Base-by-base conservation (phyloP, 106 monocot genomes). In the Acorus gramineus region DNA sequence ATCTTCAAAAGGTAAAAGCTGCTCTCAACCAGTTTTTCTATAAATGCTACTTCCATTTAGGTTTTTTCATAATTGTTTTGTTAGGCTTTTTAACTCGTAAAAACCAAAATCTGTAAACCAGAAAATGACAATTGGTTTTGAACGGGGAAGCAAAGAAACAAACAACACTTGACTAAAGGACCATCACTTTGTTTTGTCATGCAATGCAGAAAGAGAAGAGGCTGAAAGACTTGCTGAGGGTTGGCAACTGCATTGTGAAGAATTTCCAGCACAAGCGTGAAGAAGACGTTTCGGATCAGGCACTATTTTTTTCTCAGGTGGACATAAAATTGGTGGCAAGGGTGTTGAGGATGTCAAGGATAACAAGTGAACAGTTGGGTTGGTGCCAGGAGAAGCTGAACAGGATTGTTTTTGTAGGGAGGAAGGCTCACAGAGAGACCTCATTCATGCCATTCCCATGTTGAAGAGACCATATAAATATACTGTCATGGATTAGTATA, bases 331-430 rank as follows among this genome's bases (percentile, higher is more conserved):
- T 95, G 74, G 78, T 95, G 6, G 66, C 90, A 47, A 80, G 84
- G 67, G 90, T 90, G 3, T 69, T 95, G 2, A 74, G 58, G 43
- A 85, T 95, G 90, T 70, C 82, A 10, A 66, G 73, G 60, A 72
- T 90, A 11, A 90, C 87, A 44, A 86, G 73, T 14, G 95, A 95
- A 47, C 95, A 90, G 64, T 69, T 95, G 49, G 70, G 71, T 5
- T 95, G 95, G 95, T 95, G 95, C 59, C 84, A 83, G 12, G 70
- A 74, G 59, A 95, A 90, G 71, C 42, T 90, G 57, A 69, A 49
- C 60, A 87, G 81, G 66, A 90, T 95, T 4, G 56, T 56, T 11
- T 72, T 86, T 44, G 53, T 66, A n/a, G 76, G 71, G 8, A 66
- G 82, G 60, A 90, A 84, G 71, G 28, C 90, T 46, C 76, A 76